Evolutionary conservation across 257 asterid species (phyloP), one percentile per base, ranked within the genome.

Genomic region (Nemophila menziesii): DNA sequence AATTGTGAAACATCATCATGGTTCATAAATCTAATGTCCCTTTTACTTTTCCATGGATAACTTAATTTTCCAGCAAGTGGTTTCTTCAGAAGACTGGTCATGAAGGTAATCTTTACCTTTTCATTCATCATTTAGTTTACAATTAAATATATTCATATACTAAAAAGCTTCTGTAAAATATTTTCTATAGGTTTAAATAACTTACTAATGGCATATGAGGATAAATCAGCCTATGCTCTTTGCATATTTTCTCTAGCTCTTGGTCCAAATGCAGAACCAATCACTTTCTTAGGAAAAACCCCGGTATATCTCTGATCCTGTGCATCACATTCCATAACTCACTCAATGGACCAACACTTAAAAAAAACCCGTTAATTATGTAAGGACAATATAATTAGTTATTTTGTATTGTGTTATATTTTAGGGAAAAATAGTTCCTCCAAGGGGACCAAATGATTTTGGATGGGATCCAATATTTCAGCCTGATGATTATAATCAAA

Each of bases 401-500:
- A 51, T 17, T 50, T 42, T 43, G 38, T 51, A 39, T 49, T n/a
- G 19, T 29, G 11, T 49, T 46, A 49, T 17, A 58, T 69, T 73
- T 52, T 78, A 87, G 95, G 98, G 98, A n/a, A 76, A 64, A 49
- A 89, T 89, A 48, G 98, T 84, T 40, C 82, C 79, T 62, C 61
- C 95, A 0, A 74, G 92, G 74, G 98, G 95, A 58, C 92, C 92
- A 8, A 78, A 58, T 52, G 89, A 85, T 64, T 89, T 89, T 48
- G 98, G 98, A 63, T 89, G 98, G 98, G 98, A 84, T 72, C 93
- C 98, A 7, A 55, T 89, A 58, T 84, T 89, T 60, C 80, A 73
- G 69, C 95, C 95, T 49, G 87, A 89, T 72, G 95, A 82, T 44
- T 89, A 68, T 69, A 75, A 72, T 54, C 79, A 63, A 43, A 84